Evolutionary conservation across 495 filamentous ascomycete genomes (phyloP), one percentile per base, ranked within the genome.

Genomic region (Penicillium egyptiacum): DNA sequence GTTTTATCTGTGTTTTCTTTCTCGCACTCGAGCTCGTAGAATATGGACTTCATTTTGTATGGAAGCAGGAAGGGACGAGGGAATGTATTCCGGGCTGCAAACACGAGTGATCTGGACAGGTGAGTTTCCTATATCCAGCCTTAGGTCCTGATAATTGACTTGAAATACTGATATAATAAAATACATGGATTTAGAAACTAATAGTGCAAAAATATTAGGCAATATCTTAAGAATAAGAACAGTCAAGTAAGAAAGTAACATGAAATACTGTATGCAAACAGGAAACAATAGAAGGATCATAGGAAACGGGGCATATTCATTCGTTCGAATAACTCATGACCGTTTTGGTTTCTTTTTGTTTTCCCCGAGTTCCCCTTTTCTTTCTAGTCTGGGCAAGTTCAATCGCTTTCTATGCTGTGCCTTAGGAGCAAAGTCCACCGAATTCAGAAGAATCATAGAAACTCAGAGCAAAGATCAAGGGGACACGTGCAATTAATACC

Each of bases 251-350:
- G 58, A 66, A 66, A 55, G 49, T 50, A 48, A 58, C 26, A 48
- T 51, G 45, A 50, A 42, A 54, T 60, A 44, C n/a, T 41, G 50
- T 44, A 53, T 64, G 62, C 50, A 58, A 56, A 30, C 42, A 42
- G 40, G 26, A 56, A 52, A 25, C 6, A 39, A 23, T 37, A 41
- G 31, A 50, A 45, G 58, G 35, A 52, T 64, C 55, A 61, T 59
- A 57, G 48, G 45, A 58, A 60, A 66, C 47, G 60, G 63, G 66
- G 62, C 59, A 58, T 67, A 62, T 66, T 62, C 65, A 65, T 70
- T 67, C 64, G 61, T 70, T 61, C 44, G 59, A 63, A 64, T 64
- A 66, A 60, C 47, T 66, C 70, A 65, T 69, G 60, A 67, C 63
- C 58, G 61, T 19, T 28, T 47, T 56, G 59, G 35, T 53, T 53